Evolutionary conservation across 352 stramenopile species (phyloP).

Genomic region (Peronospora belbahrii): DNA sequence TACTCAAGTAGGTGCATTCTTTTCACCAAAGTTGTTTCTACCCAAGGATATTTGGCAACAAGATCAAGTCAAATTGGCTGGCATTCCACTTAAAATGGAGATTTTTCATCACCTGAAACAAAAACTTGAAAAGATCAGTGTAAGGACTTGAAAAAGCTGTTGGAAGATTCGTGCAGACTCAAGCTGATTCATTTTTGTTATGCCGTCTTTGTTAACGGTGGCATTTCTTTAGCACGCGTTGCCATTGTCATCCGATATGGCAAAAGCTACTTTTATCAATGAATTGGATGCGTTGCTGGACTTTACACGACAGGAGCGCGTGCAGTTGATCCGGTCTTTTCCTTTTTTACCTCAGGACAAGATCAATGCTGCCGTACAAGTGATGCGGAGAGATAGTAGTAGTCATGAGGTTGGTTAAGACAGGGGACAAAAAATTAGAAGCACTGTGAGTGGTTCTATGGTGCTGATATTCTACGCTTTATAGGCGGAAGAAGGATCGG

Average conservation of each 20-base stretch:
- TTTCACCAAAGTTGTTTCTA: constrained; percentile 65
- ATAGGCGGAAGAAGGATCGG: constrained; percentile 16
- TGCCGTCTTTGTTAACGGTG: not conserved
- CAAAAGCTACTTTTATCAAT: constrained; percentile 41
- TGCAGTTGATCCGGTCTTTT: constrained; percentile 50
- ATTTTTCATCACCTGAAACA: constrained; percentile 64
- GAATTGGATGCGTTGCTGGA: constrained; percentile 56
- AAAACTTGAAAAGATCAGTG: constrained; percentile 56
- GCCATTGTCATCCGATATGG: constrained; percentile 36
- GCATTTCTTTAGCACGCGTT: constrained; percentile 44
- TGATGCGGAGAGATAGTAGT: constrained; percentile 11
- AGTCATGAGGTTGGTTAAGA: constrained; percentile 8
- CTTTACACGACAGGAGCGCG: constrained; percentile 32
- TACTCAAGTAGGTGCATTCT: constrained; percentile 63
- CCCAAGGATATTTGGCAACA: constrained; percentile 81
- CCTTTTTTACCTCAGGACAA: constrained; percentile 43
- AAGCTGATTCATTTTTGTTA: not conserved
- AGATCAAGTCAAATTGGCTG: constrained; percentile 52
- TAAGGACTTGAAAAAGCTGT: constrained; percentile 11
- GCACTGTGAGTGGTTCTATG: not conserved
- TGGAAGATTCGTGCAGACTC: not conserved
- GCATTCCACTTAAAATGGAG: constrained; percentile 52
- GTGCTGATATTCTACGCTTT: not conserved
- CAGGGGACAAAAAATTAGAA: not conserved
- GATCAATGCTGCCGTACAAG: constrained; percentile 1